Percentiles rank a stretch among this genome's conserved stretches.
phyloP scores from a whole-genome alignment of 495 filamentous ascomycete genomes.

The Clohesyomyces aquaticus region DNA sequence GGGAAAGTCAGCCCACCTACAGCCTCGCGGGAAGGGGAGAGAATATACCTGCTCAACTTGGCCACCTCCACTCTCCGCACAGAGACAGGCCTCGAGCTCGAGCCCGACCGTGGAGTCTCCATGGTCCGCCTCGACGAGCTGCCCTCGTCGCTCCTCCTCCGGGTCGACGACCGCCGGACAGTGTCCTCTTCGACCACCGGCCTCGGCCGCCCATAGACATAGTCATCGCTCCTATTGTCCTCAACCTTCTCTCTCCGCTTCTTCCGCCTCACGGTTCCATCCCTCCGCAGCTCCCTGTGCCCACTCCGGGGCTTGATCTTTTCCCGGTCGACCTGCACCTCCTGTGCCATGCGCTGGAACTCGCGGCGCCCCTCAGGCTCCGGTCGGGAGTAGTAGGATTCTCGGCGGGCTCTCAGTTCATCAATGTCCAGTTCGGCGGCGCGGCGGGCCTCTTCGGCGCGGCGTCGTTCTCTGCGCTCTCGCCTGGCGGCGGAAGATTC shows the following conservation, averaged over 20 bases:
- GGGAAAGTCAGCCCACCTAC: conserved; percentile 7
- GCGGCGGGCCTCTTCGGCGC: conserved; percentile 22
- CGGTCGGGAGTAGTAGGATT: conserved; percentile 24
- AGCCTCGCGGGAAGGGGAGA: not conserved
- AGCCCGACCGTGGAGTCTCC: conserved; percentile 27
- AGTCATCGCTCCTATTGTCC: conserved; percentile 30
- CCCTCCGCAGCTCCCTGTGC: conserved; percentile 28
- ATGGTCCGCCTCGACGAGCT: conserved; percentile 20
- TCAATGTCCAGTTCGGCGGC: conserved; percentile 30
- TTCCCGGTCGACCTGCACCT: conserved; percentile 23
- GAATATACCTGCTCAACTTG: conserved; percentile 29
- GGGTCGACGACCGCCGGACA: conserved; percentile 17
- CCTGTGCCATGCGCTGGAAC: conserved; percentile 37
- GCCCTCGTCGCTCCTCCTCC: conserved; percentile 30
- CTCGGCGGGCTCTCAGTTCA: conserved; percentile 29
- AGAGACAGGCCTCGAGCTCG: conserved; percentile 24
- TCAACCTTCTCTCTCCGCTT: conserved; percentile 22
- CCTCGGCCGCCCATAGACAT: conserved; percentile 35
- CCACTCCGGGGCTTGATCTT: conserved; percentile 22
- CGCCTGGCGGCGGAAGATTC: conserved; percentile 16
- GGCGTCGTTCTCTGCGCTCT: conserved; percentile 25
- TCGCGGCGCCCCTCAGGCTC: conserved; percentile 21
- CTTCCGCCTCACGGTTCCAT: conserved; percentile 25
- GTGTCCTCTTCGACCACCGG: conserved; percentile 27
- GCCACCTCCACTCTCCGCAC: conserved; percentile 19